A percentile compares a stretch with the other conserved stretches of the same genome.
Conservation (phyloP, 192 early-diverging fungal species). For the Lobosporangium transversale region DNA sequence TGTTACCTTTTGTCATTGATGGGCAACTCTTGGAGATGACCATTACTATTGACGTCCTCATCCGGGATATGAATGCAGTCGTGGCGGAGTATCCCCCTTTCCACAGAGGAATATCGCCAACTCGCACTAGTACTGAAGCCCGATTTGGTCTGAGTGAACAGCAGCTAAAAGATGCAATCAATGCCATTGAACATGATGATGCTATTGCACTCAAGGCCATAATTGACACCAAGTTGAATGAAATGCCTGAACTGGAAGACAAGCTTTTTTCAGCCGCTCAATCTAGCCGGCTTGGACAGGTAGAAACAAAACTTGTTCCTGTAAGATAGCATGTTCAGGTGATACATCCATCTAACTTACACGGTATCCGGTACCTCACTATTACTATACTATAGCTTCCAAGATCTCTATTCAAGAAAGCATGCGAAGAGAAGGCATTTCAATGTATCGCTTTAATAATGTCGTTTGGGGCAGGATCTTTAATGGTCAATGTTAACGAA, state of each 20-base stretch:
- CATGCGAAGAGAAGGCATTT: constrained; percentile 50
- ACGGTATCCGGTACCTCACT: too few species aligned
- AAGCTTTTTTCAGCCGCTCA: constrained; percentile 16
- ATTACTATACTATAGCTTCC: too few species aligned
- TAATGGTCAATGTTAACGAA: constrained; percentile 63
- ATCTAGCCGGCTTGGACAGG: constrained; percentile 32
- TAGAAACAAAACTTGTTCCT: constrained; percentile 3
- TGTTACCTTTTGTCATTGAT: constrained; percentile 56
- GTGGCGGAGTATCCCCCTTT: constrained; percentile 36
- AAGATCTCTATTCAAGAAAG: constrained; percentile 51
- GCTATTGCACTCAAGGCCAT: constrained; percentile 28
- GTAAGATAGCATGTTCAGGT: too few species aligned
- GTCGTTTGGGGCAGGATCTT: constrained; percentile 30
- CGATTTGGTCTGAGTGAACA: constrained; percentile 35
- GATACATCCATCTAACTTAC: too few species aligned
- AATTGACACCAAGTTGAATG: constrained; percentile 23
- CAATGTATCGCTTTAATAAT: constrained; percentile 54
- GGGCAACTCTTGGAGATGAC: constrained; percentile 40
- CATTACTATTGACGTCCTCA: constrained; percentile 31
- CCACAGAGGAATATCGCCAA: constrained; percentile 12
- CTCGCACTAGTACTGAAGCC: constrained; percentile 11
- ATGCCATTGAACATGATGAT: constrained; percentile 55
- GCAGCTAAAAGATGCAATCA: constrained; percentile 38
- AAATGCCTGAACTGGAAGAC: constrained; percentile 14
- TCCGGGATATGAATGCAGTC: constrained; percentile 29